Base-by-base conservation (phyloP, 257 asterid genomes). In the Leptodermis oblonga region DNA sequence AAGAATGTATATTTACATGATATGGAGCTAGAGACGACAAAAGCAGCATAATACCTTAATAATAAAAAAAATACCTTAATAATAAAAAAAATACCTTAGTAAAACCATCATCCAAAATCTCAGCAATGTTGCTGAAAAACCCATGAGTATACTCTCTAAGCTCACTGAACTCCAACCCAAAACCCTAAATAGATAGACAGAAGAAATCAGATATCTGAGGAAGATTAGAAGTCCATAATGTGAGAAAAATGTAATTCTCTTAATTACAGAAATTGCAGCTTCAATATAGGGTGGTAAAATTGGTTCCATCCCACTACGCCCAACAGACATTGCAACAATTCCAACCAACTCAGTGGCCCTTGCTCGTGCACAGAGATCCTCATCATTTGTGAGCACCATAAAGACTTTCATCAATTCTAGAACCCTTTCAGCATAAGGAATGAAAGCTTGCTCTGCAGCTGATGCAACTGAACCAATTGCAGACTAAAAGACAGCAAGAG, bases 91-190 rank as follows among this genome's bases (percentile, higher is more conserved):
- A 43, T 86, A 90, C 98, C 98, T 86, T 92, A 62, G 90, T 23
- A 85, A 94, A 94, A 26, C 96, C 97, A 58, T 89, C 97, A 15
- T 83, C 97, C 77, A 94, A 78, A 74, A 91, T 83, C 83, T 94
- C 99, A 18, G 90, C 97, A 30, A 85, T 70, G 71, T 94, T 94
- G 87, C 99, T 94, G 83, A 94, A 91, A 86, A 94, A 91, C 69
- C 99, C 99, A 65, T 94, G 97, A 67, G 97, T 91, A 76, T 94
- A 94, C 85, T 94, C 99, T 81, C 99, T 89, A 75, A 94, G 97
- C 81, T 94, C 99, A 65, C 99, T 94, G 79, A 67, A 94, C 70
- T 91, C 99, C 82, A 94, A 78, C 52, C 85, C 83, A 49, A 94
- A 94, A 65, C 99, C 99, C 98, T 93, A 87, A 7, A 28, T 0